A percentile compares a stretch with the other conserved stretches of the same genome.
phyloP scores from a whole-genome alignment of 1,284 basidiomycete genomes.

The Cryptococcus floricola region DNA sequence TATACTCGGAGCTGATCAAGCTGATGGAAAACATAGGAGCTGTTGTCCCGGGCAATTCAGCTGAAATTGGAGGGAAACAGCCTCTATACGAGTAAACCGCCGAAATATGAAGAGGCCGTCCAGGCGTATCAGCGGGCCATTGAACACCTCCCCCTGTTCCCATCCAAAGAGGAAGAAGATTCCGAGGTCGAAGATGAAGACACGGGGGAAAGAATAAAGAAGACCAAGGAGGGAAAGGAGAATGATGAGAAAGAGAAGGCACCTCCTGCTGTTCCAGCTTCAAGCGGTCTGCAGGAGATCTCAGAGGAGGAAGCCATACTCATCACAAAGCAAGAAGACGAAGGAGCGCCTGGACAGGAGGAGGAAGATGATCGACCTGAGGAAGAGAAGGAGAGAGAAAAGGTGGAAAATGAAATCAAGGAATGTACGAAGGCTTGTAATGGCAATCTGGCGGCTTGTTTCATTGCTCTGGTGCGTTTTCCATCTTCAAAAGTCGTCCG shows the following conservation, averaged over 20 bases:
- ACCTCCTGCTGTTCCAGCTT: conserved; percentile 5
- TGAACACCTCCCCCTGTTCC: conserved; percentile 19
- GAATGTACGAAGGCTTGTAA: conserved; percentile 38
- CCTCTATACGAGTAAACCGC: conserved; percentile 30
- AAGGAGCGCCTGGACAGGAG: not conserved
- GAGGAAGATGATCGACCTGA: conserved; percentile 2
- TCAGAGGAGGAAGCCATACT: conserved; percentile 39
- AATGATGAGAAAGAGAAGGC: not conserved
- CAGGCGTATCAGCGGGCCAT: conserved; percentile 31
- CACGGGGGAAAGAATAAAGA: not conserved
- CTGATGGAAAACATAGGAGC: conserved; percentile 16
- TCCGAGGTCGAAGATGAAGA: not conserved
- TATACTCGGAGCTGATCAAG: not conserved
- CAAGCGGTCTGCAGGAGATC: conserved; percentile 38
- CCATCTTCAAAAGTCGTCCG: not conserved
- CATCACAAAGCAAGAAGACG: conserved; percentile 21
- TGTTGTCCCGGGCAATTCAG: conserved; percentile 18
- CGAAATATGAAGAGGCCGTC: conserved; percentile 27
- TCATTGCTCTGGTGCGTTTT: conserved; percentile 26
- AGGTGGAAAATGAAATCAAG: conserved; percentile 24
- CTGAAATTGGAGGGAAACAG: conserved; percentile 40
- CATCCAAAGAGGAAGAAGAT: not conserved
- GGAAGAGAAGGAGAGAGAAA: conserved; percentile 16
- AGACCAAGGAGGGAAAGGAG: not conserved
- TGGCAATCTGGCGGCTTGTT: conserved; percentile 44